phyloP scores from a whole-genome alignment of 2,329 filamentous ascomycete genomes.

The Cladophialophora carrionii region DNA sequence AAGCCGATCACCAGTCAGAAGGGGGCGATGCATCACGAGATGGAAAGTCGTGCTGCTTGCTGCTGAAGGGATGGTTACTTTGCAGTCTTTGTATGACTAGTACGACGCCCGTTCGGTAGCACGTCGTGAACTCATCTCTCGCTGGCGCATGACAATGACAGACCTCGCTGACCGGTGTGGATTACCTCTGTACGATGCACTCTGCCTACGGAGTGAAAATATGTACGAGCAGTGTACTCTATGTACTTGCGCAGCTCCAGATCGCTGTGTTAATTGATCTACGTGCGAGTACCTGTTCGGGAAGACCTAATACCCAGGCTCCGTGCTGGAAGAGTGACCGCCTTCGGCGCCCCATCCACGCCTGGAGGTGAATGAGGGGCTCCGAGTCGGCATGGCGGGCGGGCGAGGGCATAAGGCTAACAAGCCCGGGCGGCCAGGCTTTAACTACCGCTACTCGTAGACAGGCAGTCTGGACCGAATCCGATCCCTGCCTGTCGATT shows the following conservation, averaged over 20 bases:
- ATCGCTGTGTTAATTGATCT: neutral
- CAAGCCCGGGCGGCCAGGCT: neutral
- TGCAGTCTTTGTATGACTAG: neutral
- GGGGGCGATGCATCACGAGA: slow-evolving; percentile 21
- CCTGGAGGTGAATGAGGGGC: neutral
- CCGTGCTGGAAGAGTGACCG: neutral
- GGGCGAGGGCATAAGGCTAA: slow-evolving; percentile 19
- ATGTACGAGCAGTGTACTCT: neutral
- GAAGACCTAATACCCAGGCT: neutral
- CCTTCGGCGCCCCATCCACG: no score
- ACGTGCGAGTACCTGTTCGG: no score
- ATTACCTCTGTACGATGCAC: neutral
- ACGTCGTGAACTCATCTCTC: neutral
- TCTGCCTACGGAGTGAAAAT: neutral
- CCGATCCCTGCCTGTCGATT: neutral
- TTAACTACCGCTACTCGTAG: no score
- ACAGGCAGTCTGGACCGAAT: neutral
- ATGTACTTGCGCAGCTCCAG: neutral
- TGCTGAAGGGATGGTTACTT: neutral
- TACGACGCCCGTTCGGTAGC: neutral
- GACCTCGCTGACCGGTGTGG: neutral
- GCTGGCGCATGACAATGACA: neutral
- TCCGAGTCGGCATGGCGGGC: neutral
- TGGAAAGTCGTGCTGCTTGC: neutral
- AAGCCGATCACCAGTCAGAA: slow-evolving; percentile 15